A percentile compares a stretch with the other conserved stretches of the same genome.
These are phyloP conservation scores for Cylindrotheca closterium DNA, from an alignment of 108 stramenopile species.

Conservation along the genomic window DNA sequence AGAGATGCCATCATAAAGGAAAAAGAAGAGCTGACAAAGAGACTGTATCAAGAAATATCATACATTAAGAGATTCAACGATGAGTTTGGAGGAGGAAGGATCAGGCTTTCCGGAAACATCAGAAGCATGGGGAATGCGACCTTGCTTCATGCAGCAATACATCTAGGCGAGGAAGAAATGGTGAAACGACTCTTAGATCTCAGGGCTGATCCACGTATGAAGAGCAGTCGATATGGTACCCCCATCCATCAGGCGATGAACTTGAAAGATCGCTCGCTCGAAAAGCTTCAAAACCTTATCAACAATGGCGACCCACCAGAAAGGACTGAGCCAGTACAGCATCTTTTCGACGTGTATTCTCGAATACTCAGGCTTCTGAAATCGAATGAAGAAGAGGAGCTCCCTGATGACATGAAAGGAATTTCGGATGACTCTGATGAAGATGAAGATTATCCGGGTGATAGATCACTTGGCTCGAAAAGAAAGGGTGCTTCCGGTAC, in stretches of 20 bases:
- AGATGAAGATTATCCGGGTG: background rate
- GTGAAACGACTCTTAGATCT: background rate
- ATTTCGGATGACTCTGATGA: background rate
- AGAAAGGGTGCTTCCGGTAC: too few relatives aligned
- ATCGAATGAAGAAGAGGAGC: background rate
- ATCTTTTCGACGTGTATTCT: background rate
- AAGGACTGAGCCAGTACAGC: background rate
- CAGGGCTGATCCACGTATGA: background rate
- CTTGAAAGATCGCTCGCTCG: background rate
- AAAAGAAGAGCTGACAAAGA: slow-evolving; percentile 1
- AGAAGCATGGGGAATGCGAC: background rate
- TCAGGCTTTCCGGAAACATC: slow-evolving; percentile 7
- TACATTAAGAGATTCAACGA: slow-evolving; percentile 16
- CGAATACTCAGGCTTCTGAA: background rate
- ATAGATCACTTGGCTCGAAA: too few relatives aligned
- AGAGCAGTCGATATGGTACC: background rate
- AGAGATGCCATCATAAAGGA: background rate
- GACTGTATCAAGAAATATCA: slow-evolving; percentile 8
- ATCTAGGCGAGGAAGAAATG: background rate
- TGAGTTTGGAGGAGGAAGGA: background rate
- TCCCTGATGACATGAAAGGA: background rate
- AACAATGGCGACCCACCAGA: background rate
- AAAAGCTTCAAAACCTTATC: background rate
- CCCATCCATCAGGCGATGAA: background rate
- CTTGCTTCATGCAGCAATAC: slow-evolving; percentile 11